Percentiles rank a stretch among this genome's conserved stretches.
These are phyloP conservation scores for Blumeria graminis DNA, from an alignment of 2,329 filamentous ascomycete genomes.

Conservation along the genomic window DNA sequence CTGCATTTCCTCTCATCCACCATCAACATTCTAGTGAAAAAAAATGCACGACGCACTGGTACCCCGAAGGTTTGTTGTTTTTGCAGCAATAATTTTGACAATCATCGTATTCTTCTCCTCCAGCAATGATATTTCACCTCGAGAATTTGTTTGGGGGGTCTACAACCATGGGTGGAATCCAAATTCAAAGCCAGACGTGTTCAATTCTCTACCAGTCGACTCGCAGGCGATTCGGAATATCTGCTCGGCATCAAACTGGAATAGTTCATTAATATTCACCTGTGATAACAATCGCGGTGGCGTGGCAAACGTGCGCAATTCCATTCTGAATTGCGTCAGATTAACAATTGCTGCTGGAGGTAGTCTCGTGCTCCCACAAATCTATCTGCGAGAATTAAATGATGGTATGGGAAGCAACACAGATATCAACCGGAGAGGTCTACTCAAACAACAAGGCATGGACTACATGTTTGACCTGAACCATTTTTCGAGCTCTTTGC, in stretches of 20 bases:
- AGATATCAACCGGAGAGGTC: constrained; percentile 7
- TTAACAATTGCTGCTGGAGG: constrained; percentile 19
- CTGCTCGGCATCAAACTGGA: constrained; percentile 16
- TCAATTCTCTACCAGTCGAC: constrained; percentile 18
- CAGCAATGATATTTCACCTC: background rate
- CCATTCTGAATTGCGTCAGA: constrained; percentile 19
- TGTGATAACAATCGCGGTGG: constrained; percentile 19
- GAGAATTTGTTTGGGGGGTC: background rate
- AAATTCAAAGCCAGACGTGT: constrained; percentile 1
- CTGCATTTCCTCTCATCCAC: background rate
- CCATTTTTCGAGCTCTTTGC: constrained; percentile 11
- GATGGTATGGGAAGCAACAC: constrained; percentile 3
- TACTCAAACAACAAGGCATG: constrained; percentile 12
- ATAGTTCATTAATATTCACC: constrained; percentile 17
- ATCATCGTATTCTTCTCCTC: background rate
- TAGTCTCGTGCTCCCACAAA: constrained; percentile 17
- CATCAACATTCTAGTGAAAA: background rate
- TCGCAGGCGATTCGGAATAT: constrained; percentile 15
- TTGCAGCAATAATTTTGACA: background rate
- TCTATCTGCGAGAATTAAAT: constrained; percentile 13
- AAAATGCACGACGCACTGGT: background rate
- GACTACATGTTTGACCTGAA: constrained; percentile 13
- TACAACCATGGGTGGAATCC: background rate
- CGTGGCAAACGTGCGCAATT: constrained; percentile 19
- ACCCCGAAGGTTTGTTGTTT: background rate